Base-by-base conservation (phyloP, 2,329 filamentous ascomycete species). In the Xylariaceae sp. region DNA sequence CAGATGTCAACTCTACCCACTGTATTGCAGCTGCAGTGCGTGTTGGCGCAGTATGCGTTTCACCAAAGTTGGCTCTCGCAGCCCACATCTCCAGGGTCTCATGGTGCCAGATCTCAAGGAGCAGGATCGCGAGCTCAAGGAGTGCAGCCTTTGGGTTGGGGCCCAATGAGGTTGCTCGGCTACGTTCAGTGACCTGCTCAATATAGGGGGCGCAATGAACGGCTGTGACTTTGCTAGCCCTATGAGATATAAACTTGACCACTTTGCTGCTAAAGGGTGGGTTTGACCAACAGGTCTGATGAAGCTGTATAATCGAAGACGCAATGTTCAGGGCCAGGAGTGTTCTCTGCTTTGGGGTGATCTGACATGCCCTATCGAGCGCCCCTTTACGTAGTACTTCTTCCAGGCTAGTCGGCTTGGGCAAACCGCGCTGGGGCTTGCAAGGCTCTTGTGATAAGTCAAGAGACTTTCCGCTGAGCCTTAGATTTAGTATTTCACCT, bases 21-120 rank as follows among this genome's bases (percentile, higher is more conserved):
- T n/a, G n/a, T n/a, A n/a, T n/a, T n/a, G n/a, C n/a, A n/a, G n/a
- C n/a, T n/a, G n/a, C n/a, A n/a, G n/a, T n/a, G n/a, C n/a, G n/a
- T n/a, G n/a, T n/a, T n/a, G n/a, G n/a, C n/a, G n/a, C n/a, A n/a
- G n/a, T n/a, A n/a, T n/a, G n/a, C n/a, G n/a, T n/a, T n/a, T n/a
- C n/a, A n/a, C n/a, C n/a, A n/a, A n/a, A n/a, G n/a, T n/a, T n/a
- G n/a, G n/a, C n/a, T n/a, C n/a, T n/a, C n/a, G n/a, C n/a, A n/a
- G n/a, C n/a, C n/a, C n/a, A n/a, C n/a, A n/a, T n/a, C n/a, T 65
- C 62, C 6, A 66, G 51, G 1, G 59, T 58, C 40, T 46, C 51
- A 19, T 62, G 57, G 24, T 69, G 58, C 64, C 66, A 69, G 33
- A 68, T 63, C 40, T 69, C 66, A 4, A 69, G 51, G 9, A 69